Conservation (phyloP, 2,329 filamentous ascomycete species). For the Achaetomium macrosporum region DNA sequence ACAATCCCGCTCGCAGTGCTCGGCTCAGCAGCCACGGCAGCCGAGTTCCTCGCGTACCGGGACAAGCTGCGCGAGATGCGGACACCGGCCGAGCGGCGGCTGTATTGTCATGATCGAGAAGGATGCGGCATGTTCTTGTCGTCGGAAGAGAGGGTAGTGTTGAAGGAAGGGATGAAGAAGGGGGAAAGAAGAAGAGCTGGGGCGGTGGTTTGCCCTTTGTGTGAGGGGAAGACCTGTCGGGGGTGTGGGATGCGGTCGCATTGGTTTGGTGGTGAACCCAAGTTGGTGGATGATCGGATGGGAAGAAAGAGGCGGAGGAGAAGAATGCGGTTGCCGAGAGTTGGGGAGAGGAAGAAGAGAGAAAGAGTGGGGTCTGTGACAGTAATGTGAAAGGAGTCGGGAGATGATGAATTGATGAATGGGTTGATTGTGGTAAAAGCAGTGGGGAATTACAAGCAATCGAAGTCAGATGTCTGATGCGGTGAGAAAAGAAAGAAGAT, state of each 20-base stretch:
- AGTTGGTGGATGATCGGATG: too few species aligned
- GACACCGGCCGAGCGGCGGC: not conserved
- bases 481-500: too few species aligned
- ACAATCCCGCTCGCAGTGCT: conserved; percentile 5
- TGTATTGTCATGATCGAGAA: conserved; percentile 9
- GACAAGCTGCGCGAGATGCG: conserved; percentile 9
- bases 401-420: too few species aligned
- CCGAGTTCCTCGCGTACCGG: conserved; percentile 15
- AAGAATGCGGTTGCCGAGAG: too few species aligned
- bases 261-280: not conserved
- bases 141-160: not conserved
- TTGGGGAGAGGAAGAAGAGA: too few species aligned
- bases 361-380: too few species aligned
- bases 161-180: too few species aligned
- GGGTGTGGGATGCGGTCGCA: conserved; percentile 10
- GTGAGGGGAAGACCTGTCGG: conserved; percentile 5
- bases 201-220: conserved; percentile 6
- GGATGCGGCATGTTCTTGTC: conserved; percentile 8
- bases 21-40: not conserved
- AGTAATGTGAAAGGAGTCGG: too few species aligned
- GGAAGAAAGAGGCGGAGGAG: too few species aligned
- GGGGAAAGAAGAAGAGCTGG: not conserved
- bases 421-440: too few species aligned
- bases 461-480: too few species aligned
- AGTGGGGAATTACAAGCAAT: too few species aligned